Base-by-base conservation (phyloP, 441 rosid species). In the Adansonia grandidieri region DNA sequence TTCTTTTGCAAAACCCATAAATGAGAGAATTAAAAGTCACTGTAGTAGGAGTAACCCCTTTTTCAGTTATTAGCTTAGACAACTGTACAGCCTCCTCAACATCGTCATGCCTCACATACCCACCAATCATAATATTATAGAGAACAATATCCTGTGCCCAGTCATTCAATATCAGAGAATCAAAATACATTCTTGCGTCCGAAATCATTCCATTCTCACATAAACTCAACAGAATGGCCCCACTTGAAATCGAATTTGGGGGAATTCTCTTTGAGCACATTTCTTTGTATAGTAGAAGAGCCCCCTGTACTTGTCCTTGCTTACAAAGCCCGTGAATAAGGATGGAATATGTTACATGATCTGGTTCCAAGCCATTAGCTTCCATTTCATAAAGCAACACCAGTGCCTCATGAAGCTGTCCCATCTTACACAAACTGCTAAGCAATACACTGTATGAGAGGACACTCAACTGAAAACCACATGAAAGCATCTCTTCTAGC, bases 11-110 rank as follows among this genome's bases (percentile, higher is more conserved):
- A 77, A 89, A 84, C 64, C 93, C 95, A 67, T 88, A 77, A 40
- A 93, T 87, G 75, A 93, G 89, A 81, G 94, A 86, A 87, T 93
- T 93, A 79, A 89, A 91, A 74, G 98, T 93, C 45, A 89, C 87
- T 40, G 82, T 67, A 37, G 63, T 92, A 54, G 98, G 97, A 83
- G 80, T 64, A 81, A 90, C 81, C 51, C 91, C 88, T 80, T 76
- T 82, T 80, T 79, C 84, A 44, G 48, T 77, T 44, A 89, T 73
- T 78, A 75, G 80, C 19, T 61, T 79, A 81, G 80, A 92, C 40
- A 92, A 72, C 74, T 48, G 71, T 37, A 89, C 70, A 63, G 96
- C 97, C 85, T 87, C 89, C 78, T 61, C 66, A 20, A 84, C 32
- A 63, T 82, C 81, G 71, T 93, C 93, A 60, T 58, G 53, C 87